Conservation (phyloP, 2,329 filamentous ascomycete genomes). For the Aspergillus sp. region DNA sequence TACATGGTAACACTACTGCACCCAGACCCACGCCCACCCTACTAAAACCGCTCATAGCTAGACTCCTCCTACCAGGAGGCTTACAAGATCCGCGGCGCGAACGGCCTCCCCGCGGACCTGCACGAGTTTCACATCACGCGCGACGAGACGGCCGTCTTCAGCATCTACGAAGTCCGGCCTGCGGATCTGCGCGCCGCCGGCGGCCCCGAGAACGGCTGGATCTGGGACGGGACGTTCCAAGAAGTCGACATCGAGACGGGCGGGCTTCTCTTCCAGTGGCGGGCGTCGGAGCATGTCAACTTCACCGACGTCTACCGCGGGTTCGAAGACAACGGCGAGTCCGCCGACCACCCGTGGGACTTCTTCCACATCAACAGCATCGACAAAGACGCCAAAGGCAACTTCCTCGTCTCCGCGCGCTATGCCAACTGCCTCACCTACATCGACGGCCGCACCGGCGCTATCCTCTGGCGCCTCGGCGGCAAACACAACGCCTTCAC, state of each 20-base stretch:
- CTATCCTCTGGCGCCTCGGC: slow-evolving; percentile 52
- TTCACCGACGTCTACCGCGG: slow-evolving; percentile 21
- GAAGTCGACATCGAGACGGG: slow-evolving; percentile 47
- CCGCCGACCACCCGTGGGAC: slow-evolving; percentile 42
- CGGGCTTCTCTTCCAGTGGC: slow-evolving; percentile 48
- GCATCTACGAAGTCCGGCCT: slow-evolving; percentile 38
- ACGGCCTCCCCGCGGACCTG: slow-evolving; percentile 36
- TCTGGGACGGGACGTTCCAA: slow-evolving; percentile 42
- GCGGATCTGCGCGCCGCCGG: slow-evolving; percentile 37
- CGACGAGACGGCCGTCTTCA: slow-evolving; percentile 43
- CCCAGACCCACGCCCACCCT: background rate
- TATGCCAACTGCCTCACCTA: slow-evolving; percentile 37
- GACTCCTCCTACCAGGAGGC: slow-evolving; percentile 33
- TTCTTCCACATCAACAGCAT: slow-evolving; percentile 58
- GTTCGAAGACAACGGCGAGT: slow-evolving; percentile 17
- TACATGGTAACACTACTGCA: slow-evolving; percentile 39
- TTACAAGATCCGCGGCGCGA: slow-evolving; percentile 37
- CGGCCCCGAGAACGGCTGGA: slow-evolving; percentile 37
- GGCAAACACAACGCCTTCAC: slow-evolving; percentile 45
- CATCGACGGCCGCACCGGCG: slow-evolving; percentile 43
- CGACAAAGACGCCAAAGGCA: slow-evolving; percentile 48
- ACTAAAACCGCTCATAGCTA: slow-evolving; percentile 14
- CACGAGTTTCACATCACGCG: slow-evolving; percentile 47
- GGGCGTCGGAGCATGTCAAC: slow-evolving; percentile 44
- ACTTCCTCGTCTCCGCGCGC: slow-evolving; percentile 45